Base-by-base conservation (phyloP, 345 rosid species). In the Psidium guajava region DNA sequence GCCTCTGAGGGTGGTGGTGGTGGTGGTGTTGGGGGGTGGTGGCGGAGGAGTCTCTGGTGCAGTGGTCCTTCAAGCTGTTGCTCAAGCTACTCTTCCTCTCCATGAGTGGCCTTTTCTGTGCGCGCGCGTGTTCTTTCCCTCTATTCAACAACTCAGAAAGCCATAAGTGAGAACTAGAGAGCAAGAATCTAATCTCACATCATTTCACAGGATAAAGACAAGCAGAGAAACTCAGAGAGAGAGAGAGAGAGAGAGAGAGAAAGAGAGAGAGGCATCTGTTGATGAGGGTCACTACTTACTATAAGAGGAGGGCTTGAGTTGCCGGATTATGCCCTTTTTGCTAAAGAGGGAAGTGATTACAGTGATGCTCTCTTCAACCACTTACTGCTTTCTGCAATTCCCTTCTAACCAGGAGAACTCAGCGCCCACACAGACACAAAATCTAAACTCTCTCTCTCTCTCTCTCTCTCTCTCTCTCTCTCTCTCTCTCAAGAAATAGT, bases 1-100 rank as follows among this genome's bases (percentile, higher is more conserved):
- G 80, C 80, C 80, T 69, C 80, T 69, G 82, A 73, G 85, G 51
- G 40, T 74, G 83, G 36, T 81, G 21, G 21, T 83, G 73, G 25
- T 77, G 58, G 49, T n/a, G 86, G 56, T 53, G 82, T n/a, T 58
- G 54, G 84, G 54, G 81, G 11, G 80, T 49, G 42, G 47, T 83
- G 89, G 55, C 85, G 91, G 87, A 84, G 90, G n/a, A 90, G 89
- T 73, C 87, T 86, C 85, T 87, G 64, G 88, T 58, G 53, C 89
- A 84, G 50, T 88, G 86, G 83, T 88, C 91, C 85, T 91, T 89
- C 85, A 87, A 87, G 90, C 86, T 90, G 87, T 89, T 92, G 75
- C 91, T 91, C 87, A 84, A 87, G 83, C 87, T 86, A 85, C 85
- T 91, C 55, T 58, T 90, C 83, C 87, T 87, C 90, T 92, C 95